A percentile compares a stretch with the other conserved stretches of the same genome.
Evolutionary conservation across 176 grass and related monocot genomes (phyloP).

Genomic region (Echinochloa phyllopogon): DNA sequence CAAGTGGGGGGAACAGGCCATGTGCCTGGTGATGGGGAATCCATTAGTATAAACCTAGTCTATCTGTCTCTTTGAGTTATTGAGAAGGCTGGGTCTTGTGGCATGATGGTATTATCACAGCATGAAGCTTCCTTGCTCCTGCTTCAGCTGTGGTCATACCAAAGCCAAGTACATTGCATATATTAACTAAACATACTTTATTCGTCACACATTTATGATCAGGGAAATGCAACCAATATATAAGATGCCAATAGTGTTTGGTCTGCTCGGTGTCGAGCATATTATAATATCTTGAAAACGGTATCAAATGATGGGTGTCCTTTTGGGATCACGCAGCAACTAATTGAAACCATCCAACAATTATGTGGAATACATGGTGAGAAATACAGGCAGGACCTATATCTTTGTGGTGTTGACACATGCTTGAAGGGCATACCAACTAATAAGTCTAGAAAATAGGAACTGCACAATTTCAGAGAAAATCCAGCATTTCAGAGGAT

Average conservation of each 20-base stretch:
- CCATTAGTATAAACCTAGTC: slow-evolving; percentile 63
- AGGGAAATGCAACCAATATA: slow-evolving; percentile 19
- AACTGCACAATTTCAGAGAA: slow-evolving; percentile 13
- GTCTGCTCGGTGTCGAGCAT: slow-evolving; percentile 26
- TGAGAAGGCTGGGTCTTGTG: slow-evolving; percentile 51
- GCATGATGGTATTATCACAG: slow-evolving; percentile 56
- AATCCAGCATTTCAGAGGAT: slow-evolving; percentile 10
- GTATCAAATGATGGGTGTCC: slow-evolving; percentile 8
- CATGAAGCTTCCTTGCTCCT: slow-evolving; percentile 72
- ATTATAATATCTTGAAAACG: slow-evolving; percentile 25
- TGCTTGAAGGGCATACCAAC: slow-evolving; percentile 15
- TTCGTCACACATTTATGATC: slow-evolving; percentile 50
- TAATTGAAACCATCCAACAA: background rate
- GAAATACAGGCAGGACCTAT: background rate
- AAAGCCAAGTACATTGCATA: slow-evolving; percentile 58
- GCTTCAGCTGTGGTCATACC: slow-evolving; percentile 48
- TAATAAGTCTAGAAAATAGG: slow-evolving; percentile 11
- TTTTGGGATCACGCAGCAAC: slow-evolving; percentile 27
- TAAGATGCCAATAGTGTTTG: slow-evolving; percentile 39
- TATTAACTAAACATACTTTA: slow-evolving; percentile 46
- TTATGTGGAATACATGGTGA: background rate
- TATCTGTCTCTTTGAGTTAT: slow-evolving; percentile 73
- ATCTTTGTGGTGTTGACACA: slow-evolving; percentile 27
- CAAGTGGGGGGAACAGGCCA: slow-evolving; percentile 76
- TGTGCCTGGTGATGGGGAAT: slow-evolving; percentile 83